A percentile compares a stretch with the other conserved stretches of the same genome.
Conservation (phyloP, 345 rosid species). For the Acer saccharum region DNA sequence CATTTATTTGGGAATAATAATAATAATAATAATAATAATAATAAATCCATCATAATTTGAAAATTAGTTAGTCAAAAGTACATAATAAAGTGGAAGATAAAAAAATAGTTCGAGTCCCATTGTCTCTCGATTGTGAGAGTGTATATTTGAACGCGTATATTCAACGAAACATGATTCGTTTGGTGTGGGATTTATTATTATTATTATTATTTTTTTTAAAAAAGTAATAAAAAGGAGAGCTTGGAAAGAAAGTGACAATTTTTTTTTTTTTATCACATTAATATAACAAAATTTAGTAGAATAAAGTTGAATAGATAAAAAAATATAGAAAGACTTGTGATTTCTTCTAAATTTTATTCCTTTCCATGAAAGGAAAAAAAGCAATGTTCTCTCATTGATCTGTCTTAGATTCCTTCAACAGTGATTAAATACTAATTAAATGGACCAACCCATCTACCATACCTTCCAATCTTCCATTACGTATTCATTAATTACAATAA, state of each 20-base stretch:
- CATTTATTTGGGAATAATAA: no score
- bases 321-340: conserved; percentile 6
- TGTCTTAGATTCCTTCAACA: conserved; percentile 29
- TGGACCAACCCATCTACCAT: not conserved
- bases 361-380: not conserved
- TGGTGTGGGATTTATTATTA: no score
- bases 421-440: not conserved
- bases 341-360: not conserved
- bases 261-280: not conserved
- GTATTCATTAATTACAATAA: no score
- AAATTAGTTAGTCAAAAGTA: not conserved
- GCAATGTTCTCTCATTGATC: conserved; percentile 15
- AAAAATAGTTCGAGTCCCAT: no score
- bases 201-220: no score
- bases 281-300: not conserved
- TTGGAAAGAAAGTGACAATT: not conserved
- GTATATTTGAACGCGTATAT: no score
- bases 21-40: no score
- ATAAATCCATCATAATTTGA: no score
- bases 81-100: not conserved
- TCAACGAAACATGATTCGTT: no score
- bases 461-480: no score
- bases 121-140: no score
- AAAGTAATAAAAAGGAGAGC: not conserved
- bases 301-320: not conserved